Percentiles rank a stretch among this genome's conserved stretches.
Conservation (phyloP, 176 grass and related monocot species). For the Calamus simplicifolius region DNA sequence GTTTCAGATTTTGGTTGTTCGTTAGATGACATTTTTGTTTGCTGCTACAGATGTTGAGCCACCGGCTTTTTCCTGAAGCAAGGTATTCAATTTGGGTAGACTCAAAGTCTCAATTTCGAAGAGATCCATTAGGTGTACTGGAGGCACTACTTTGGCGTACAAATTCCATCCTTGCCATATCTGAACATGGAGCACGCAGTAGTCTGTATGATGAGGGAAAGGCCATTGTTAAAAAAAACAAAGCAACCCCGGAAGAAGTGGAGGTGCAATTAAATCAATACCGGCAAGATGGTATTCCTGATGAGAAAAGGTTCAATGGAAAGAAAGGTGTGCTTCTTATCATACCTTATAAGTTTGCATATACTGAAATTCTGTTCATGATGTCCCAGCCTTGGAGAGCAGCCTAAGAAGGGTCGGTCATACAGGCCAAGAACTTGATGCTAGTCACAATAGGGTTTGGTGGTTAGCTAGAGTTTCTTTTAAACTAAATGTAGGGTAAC, state of each 20-base stretch:
- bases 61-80: conserved; percentile 72
- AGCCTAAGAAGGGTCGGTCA: too few relatives aligned
- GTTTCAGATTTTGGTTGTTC: neutral
- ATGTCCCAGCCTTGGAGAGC: too few relatives aligned
- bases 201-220: conserved; percentile 85
- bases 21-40: conserved; percentile 1
- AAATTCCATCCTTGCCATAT: conserved; percentile 77
- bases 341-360: neutral
- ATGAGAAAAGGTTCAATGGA: conserved; percentile 66
- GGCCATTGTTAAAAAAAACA: conserved; percentile 84
- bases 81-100: conserved; percentile 95
- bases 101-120: conserved; percentile 88
- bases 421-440: too few relatives aligned
- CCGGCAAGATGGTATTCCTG: conserved; percentile 59
- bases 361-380: neutral
- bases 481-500: too few relatives aligned
- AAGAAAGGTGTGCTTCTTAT: conserved; percentile 64
- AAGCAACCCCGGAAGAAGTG: conserved; percentile 89
- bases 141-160: conserved; percentile 78
- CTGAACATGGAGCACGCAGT: conserved; percentile 82
- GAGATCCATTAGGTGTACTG: conserved; percentile 68
- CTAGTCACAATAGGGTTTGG: too few relatives aligned
- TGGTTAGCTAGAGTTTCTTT: too few relatives aligned
- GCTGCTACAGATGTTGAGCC: conserved; percentile 69
- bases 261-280: conserved; percentile 71